These are phyloP conservation scores for Phytophthora niederhauseri DNA, from an alignment of 352 stramenopile genomes.

Conservation along the genomic window DNA sequence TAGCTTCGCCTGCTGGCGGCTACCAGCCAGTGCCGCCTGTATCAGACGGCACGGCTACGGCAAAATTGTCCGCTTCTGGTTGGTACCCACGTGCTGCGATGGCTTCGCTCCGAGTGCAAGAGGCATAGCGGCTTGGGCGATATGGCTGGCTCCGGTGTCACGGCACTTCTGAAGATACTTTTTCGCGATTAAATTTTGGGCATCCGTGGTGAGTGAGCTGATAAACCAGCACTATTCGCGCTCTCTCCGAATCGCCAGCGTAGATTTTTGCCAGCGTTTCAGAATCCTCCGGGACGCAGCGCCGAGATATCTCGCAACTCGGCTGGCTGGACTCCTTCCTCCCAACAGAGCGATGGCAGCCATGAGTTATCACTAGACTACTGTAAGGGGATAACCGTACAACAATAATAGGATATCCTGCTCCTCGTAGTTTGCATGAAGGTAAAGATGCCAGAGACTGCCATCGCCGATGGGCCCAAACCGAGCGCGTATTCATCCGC, in stretches of 20 bases:
- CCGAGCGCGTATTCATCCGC: conserved; percentile 13
- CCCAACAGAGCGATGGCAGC: background rate
- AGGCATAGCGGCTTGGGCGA: background rate
- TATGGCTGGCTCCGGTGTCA: background rate
- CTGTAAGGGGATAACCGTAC: too few relatives aligned
- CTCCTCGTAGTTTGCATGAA: background rate
- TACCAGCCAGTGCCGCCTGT: conserved; percentile 17
- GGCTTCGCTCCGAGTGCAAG: background rate
- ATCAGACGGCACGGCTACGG: conserved; percentile 23
- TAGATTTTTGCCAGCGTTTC: conserved; percentile 18
- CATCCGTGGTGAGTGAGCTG: conserved; percentile 6
- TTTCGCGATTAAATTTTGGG: conserved; percentile 17
- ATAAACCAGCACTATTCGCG: conserved; percentile 5
- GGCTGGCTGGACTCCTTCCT: background rate
- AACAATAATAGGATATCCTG: too few relatives aligned
- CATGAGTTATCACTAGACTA: conserved; percentile 9
- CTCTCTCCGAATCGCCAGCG: conserved; percentile 25
- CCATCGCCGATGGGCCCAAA: background rate
- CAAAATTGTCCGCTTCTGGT: conserved; percentile 4
- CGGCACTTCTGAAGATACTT: conserved; percentile 19
- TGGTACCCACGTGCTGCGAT: background rate
- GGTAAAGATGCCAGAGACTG: background rate
- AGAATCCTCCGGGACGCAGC: conserved; percentile 8
- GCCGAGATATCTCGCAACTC: background rate
- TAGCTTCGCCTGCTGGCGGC: conserved; percentile 5